Conservation (phyloP, 2,329 filamentous ascomycete species). For the Chalaropsis thielavioides region DNA sequence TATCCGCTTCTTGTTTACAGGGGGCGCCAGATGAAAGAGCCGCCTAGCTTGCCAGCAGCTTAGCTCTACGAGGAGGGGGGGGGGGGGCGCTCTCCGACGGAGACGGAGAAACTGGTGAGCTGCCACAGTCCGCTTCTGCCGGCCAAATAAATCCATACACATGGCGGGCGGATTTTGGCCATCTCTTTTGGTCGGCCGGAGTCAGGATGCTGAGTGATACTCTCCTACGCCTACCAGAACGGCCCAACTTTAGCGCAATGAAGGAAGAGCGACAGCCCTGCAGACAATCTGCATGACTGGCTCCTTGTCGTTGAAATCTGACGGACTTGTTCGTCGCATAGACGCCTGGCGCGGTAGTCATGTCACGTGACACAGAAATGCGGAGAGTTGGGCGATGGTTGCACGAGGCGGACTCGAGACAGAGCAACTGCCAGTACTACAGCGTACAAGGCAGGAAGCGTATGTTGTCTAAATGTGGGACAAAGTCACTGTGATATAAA, state of each 20-base stretch:
- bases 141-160: slow-evolving; percentile 1
- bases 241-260: not conserved
- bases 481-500: not conserved
- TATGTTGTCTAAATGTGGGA: not conserved
- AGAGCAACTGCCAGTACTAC: not conserved
- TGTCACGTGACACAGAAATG: not conserved
- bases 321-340: not conserved
- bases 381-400: no score
- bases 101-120: slow-evolving; percentile 2
- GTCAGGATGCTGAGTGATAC: not conserved
- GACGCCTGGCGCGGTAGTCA: not conserved
- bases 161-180: not conserved
- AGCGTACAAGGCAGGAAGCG: not conserved
- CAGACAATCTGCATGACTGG: no score
- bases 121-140: not conserved
- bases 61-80: not conserved
- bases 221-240: not conserved
- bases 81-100: not conserved
- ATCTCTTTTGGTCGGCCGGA: not conserved
- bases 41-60: not conserved
- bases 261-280: not conserved
- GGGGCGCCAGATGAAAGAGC: not conserved
- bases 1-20: no score
- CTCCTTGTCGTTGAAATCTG: not conserved
- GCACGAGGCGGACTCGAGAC: not conserved